Conservation (phyloP, 1,139 yeast genomes). For the Candida tetrigidarum region DNA sequence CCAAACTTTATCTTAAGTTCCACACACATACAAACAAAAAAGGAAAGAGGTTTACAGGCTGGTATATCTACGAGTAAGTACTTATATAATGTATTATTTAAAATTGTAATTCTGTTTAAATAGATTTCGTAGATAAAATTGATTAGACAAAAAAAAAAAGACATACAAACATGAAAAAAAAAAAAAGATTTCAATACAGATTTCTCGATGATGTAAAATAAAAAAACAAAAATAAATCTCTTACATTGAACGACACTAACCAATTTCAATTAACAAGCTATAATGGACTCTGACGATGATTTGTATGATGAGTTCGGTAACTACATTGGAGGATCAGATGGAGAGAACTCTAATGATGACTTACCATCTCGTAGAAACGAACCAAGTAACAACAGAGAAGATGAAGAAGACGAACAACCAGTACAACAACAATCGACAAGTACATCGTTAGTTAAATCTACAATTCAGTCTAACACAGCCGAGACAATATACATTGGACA, state of each 20-base stretch:
- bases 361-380: constrained; percentile 12
- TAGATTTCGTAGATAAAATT: neutral
- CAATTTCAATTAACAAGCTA: neutral
- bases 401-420: constrained; percentile 22
- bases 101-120: neutral
- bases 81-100: constrained; percentile 2
- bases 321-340: constrained; percentile 61
- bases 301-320: constrained; percentile 87
- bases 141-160: too few species aligned
- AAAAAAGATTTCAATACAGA: neutral
- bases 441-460: constrained; percentile 14
- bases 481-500: constrained; percentile 32
- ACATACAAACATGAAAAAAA: too few species aligned
- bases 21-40: neutral
- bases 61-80: neutral
- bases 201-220: neutral
- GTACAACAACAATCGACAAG: constrained; percentile 11
- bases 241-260: neutral
- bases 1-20: constrained; percentile 44
- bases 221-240: constrained; percentile 2
- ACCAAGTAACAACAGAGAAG: constrained; percentile 20
- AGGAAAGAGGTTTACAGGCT: too few species aligned
- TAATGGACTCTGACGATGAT: constrained; percentile 32
- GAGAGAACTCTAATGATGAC: constrained; percentile 29
- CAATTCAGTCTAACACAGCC: constrained; percentile 9